Evolutionary conservation across 495 filamentous ascomycete species (phyloP), one percentile per base, ranked within the genome.

Genomic region (Penicillium psychrofluorescens): DNA sequence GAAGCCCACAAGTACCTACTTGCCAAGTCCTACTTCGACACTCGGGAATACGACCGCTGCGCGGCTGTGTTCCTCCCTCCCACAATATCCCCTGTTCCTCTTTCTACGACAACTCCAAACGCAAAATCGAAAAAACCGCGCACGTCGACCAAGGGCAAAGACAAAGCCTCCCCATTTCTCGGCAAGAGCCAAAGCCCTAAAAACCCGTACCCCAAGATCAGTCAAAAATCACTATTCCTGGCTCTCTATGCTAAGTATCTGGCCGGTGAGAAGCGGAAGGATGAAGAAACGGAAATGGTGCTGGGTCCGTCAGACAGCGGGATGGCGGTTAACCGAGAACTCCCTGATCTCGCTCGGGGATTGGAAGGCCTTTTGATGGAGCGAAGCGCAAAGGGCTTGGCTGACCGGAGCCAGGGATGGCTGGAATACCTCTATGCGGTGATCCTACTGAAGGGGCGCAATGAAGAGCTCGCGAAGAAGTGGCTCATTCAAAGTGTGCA

Each of bases 211-310:
- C 78, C 76, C 7, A 66, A 56, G 7, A 56, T 95, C 44, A 95
- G 90, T 62, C 88, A 95, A 59, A 91, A 88, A 57, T 84, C 89
- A 11, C 58, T 95, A n/a, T 99, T 99, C 56, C 72, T 99, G 31
- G 83, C 88, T 1, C 71, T 97, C 11, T 99, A 99, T 51, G 86
- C 94, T 14, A 94, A 88, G 48, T 90, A 85, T 55, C 76, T 99
- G 42, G 83, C 91, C 1, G 94, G 94, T 2, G 94, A 97, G 69
- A 99, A 99, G 70, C 79, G 85, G 40, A 95, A 88, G 62, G 85
- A 95, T 59, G 94, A 99, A 56, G 94, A 96, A 29, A 86, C 86
- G 22, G 94, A 99, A 67, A 97, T 95, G 88, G 85, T 99, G 7
- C 74, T 99, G 61, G 94, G 94, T 0, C 94, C 94, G 0, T 78